Base-by-base conservation (phyloP, 2,329 filamentous ascomycete species). In the Xylariaceae sp. region DNA sequence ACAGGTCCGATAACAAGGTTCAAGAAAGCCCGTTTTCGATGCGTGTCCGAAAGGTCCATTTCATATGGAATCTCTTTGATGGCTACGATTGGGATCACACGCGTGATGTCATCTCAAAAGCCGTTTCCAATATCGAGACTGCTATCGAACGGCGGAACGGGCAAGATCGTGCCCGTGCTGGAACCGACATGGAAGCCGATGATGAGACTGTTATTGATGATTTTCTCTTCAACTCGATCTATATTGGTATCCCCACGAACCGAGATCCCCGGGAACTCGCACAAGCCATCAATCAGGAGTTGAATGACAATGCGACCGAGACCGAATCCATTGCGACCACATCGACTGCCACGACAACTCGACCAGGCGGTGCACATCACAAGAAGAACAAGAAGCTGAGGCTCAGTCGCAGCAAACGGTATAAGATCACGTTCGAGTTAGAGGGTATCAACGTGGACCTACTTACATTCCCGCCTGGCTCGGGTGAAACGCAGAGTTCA, bases 41-140 rank as follows among this genome's bases (percentile, higher is more conserved):
- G 2, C 85, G 86, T 4, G 82, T 97, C 13, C 87, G 90, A 30
- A 91, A 97, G 70, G 87, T 96, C 4, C 91, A 97, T 71, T 78
- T 97, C 55, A 97, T 97, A 61, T 99, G 94, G 94, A 96, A 99
- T 70, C 78, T 99, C 1, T 97, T 94, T 73, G 94, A 99, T 76
- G 94, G 94, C 1, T 99, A 96, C 71, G 95, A 99, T 74, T 99
- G 95, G 95, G 84, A 87, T 66, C 83, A 85, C 49, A 99, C 95
- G 0, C 84, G 93, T 49, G 88, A 94, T 63, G 85, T 88, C 3
- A 96, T 99, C 58, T 86, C 87, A 18, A 89, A 93, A 70, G 92
- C 91, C 5, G 92, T 99, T 1, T 86, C 94, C 60, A 87, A 95
- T 56, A 88, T 99, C 1, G 91, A 99, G 73, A 80, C 88, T 72